phyloP scores from a whole-genome alignment of 768 basidiomycete genomes.

The Crucibulum laeve region DNA sequence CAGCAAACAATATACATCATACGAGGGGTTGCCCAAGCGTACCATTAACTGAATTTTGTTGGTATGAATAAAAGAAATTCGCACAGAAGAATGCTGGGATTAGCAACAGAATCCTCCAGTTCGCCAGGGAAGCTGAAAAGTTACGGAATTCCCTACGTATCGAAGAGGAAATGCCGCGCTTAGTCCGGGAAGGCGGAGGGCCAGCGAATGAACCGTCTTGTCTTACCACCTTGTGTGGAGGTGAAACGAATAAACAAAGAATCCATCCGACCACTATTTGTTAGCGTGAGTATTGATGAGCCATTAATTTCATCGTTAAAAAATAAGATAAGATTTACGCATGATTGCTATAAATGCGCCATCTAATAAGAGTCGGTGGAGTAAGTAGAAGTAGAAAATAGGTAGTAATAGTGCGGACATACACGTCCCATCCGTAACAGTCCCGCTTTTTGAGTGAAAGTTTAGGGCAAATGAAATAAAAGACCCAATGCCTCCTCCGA shows the following conservation, averaged over 20 bases:
- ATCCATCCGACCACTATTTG: conserved; percentile 19
- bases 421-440: conserved; percentile 25
- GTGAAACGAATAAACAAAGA: conserved; percentile 14
- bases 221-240: conserved; percentile 20
- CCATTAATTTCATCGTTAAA: neutral
- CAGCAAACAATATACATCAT: neutral
- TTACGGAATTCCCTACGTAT: conserved; percentile 15
- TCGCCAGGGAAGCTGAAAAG: conserved; percentile 13
- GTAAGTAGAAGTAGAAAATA: neutral
- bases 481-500: conserved; percentile 23
- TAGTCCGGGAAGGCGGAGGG: conserved; percentile 11
- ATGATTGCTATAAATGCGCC: conserved; percentile 24
- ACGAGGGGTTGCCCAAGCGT: neutral
- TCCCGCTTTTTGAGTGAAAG: conserved; percentile 20
- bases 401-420: conserved; percentile 2
- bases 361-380: conserved; percentile 9
- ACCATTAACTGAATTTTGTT: conserved; percentile 23
- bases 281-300: neutral
- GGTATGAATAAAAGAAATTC: conserved; percentile 27
- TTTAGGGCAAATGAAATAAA: conserved; percentile 24
- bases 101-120: conserved; percentile 21
- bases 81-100: conserved; percentile 25
- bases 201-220: conserved; percentile 19
- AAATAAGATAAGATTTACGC: conserved; percentile 12
- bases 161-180: conserved; percentile 9